Percentiles rank a stretch among this genome's conserved stretches.
Conservation (phyloP, 139 green algal species). For the Tetradesmus obliquus region DNA sequence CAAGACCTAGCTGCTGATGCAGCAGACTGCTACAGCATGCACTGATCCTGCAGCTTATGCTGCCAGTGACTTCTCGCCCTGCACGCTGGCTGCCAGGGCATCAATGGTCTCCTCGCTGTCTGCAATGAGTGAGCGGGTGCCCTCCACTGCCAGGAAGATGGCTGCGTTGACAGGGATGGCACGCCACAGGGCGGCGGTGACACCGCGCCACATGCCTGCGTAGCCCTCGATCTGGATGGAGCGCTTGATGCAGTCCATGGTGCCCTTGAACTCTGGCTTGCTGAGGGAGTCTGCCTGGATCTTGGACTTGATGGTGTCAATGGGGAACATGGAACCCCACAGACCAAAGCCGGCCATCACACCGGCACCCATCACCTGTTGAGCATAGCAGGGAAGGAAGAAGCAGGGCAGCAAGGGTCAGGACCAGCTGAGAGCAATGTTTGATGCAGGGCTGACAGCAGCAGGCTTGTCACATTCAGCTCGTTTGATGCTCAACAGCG, state of each 20-base stretch:
- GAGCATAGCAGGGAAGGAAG: neutral
- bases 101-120: slow-evolving; percentile 44
- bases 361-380: slow-evolving; percentile 47
- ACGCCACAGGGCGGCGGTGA: slow-evolving; percentile 58
- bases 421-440: neutral
- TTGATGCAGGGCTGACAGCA: no score
- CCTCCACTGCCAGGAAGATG: slow-evolving; percentile 67
- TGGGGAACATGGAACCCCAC: slow-evolving; percentile 67
- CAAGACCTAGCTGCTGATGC: neutral
- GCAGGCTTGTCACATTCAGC: no score
- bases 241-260: slow-evolving; percentile 50
- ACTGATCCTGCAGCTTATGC: neutral
- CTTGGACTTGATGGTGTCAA: slow-evolving; percentile 68
- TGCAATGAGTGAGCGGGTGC: slow-evolving; percentile 47
- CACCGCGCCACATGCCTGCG: slow-evolving; percentile 55
- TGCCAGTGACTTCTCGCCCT: neutral
- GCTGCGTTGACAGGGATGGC: slow-evolving; percentile 64
- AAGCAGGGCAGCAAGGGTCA: neutral
- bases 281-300: slow-evolving; percentile 56
- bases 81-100: slow-evolving; percentile 2
- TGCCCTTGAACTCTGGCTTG: slow-evolving; percentile 58
- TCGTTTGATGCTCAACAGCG: no score
- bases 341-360: slow-evolving; percentile 61
- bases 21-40: neutral
- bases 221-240: slow-evolving; percentile 49